Conservation (phyloP, 1,284 basidiomycete genomes). For the Malassezia sp. region DNA sequence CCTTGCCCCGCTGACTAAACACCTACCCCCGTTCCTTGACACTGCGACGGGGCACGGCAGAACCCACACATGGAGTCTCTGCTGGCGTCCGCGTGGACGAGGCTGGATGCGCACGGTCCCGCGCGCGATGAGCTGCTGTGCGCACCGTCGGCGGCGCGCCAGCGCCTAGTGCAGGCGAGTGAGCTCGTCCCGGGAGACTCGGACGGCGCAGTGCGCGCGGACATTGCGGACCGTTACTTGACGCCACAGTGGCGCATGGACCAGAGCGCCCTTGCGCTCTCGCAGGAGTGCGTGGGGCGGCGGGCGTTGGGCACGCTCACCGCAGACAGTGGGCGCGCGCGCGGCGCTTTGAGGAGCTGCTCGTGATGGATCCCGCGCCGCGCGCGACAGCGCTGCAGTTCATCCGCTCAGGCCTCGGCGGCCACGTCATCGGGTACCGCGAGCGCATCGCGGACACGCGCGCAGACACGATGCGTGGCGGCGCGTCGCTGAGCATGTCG, state of each 20-base stretch:
- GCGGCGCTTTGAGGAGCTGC: constrained; percentile 26
- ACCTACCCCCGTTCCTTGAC: too few relatives aligned
- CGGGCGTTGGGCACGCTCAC: too few relatives aligned
- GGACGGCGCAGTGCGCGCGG: constrained; percentile 1
- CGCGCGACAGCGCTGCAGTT: constrained; percentile 32
- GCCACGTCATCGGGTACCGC: constrained; percentile 33
- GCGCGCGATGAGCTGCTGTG: too few relatives aligned
- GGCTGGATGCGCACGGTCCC: too few relatives aligned
- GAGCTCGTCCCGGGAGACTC: constrained; percentile 4
- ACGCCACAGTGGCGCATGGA: constrained; percentile 3
- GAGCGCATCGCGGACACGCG: constrained; percentile 21
- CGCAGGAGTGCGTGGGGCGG: constrained; percentile 3
- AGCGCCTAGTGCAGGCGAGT: too few relatives aligned
- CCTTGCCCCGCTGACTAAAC: too few relatives aligned
- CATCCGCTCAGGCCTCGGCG: constrained; percentile 39
- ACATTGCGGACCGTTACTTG: constrained; percentile 4
- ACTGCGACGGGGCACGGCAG: too few relatives aligned
- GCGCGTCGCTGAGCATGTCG: constrained; percentile 53
- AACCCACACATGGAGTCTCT: too few relatives aligned
- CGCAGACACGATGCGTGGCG: constrained; percentile 23
- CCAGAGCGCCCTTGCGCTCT: not conserved
- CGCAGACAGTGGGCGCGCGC: constrained; percentile 20
- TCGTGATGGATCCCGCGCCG: constrained; percentile 26
- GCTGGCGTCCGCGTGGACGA: too few relatives aligned
- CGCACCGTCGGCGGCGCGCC: too few relatives aligned